Base-by-base conservation (phyloP, 106 monocot genomes). In the Apostasia ramifera region DNA sequence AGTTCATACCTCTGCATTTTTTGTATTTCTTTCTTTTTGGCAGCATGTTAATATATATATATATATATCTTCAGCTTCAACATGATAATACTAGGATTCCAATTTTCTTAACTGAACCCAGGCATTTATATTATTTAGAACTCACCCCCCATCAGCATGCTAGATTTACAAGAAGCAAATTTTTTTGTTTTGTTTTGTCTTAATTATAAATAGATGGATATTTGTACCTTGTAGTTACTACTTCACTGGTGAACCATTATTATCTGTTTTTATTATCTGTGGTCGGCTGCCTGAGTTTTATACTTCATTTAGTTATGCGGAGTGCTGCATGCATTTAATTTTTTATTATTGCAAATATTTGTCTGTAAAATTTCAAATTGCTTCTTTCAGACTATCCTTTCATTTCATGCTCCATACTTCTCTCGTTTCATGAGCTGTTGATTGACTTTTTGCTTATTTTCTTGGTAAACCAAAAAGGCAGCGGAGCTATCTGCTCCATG, bases 401-500 rank as follows among this genome's bases (percentile, higher is more conserved):
- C 59, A 15, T 55, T 38, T 40, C 64, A 55, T 7, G 43, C 39
- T 57, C 57, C 0, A 11, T 1, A 64, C 50, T 42, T 50, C 6
- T 12, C 52, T 42, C 15, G 55, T 46, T 46, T 46, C 26, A 1
- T 37, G 6, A 40, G 8, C 70, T 73, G 26, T 70, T 41, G 48
- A 26, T 43, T n/a, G 53, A 14, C 9, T 51, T 66, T 73, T 67
- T 50, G 5, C 54, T 70, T 72, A 74, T 63, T 5, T 54, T 50
- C 7, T 6, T 47, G 26, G 2, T 61, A 60, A 55, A 44, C 50
- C 26, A 26, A 53, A 73, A 74, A 92, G 92, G 69, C 84, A 40
- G 15, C 68, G 8, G 93, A 86, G 80, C 63, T 89, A 12, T 75
- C 75, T 57, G 79, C 74, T n/a, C 78, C 89, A 41, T 41, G 50